phyloP scores from a whole-genome alignment of 2,329 filamentous ascomycete species.

The Peltaster fructicola region DNA sequence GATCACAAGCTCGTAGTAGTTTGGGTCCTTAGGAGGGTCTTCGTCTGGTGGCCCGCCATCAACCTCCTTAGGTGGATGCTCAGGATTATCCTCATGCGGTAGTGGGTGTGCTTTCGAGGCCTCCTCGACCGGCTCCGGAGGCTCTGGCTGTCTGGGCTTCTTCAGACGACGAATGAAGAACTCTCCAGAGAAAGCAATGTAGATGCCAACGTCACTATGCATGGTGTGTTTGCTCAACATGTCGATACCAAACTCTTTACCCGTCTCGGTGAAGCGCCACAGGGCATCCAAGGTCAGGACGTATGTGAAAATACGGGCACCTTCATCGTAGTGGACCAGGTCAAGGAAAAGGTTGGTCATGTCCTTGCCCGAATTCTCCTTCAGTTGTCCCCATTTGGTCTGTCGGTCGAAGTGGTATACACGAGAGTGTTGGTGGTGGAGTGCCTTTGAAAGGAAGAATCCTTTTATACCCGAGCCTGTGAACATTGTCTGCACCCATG shows the following conservation, averaged over 20 bases:
- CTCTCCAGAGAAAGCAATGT: slow-evolving; percentile 82
- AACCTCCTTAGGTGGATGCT: slow-evolving; percentile 36
- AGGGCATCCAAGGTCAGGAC: slow-evolving; percentile 74
- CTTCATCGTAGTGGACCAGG: slow-evolving; percentile 71
- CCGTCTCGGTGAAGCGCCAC: slow-evolving; percentile 84
- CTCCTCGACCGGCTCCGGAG: slow-evolving; percentile 28
- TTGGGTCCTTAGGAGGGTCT: slow-evolving; percentile 34
- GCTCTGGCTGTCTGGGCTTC: slow-evolving; percentile 23
- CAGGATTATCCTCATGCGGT: slow-evolving; percentile 21
- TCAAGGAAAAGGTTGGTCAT: slow-evolving; percentile 68
- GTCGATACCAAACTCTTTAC: slow-evolving; percentile 89
- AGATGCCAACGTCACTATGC: slow-evolving; percentile 82
- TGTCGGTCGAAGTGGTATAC: slow-evolving; percentile 75
- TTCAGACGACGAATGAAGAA: slow-evolving; percentile 68
- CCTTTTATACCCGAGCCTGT: slow-evolving; percentile 59
- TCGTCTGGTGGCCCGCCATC: slow-evolving; percentile 25
- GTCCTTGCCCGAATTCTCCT: slow-evolving; percentile 41
- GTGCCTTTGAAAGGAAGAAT: slow-evolving; percentile 60
- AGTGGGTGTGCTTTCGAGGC: slow-evolving; percentile 26
- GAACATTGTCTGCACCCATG: slow-evolving; percentile 82
- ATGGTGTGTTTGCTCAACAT: slow-evolving; percentile 89
- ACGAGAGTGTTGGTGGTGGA: slow-evolving; percentile 77
- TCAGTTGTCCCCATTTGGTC: slow-evolving; percentile 55
- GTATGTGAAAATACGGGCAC: slow-evolving; percentile 78
- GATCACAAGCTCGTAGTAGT: slow-evolving; percentile 68